Conservation (phyloP, 371 early-diverging fungal species). For the Saksenaea vasiformis region DNA sequence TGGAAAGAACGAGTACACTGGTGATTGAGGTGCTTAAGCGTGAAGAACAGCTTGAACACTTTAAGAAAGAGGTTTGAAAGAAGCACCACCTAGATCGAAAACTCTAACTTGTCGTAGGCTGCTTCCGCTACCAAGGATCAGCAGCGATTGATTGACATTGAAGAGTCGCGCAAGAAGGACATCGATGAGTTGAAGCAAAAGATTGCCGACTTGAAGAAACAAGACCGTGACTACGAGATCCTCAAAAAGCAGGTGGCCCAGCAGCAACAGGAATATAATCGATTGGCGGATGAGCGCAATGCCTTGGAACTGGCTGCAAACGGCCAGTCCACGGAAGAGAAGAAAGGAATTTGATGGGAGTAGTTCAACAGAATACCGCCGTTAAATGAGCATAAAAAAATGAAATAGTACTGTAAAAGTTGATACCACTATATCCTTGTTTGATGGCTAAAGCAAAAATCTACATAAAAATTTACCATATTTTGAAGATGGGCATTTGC, state of each 20-base stretch:
- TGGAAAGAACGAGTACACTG: slow-evolving; percentile 71
- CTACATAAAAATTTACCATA: too few relatives aligned
- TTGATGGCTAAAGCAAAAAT: too few relatives aligned
- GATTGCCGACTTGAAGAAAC: slow-evolving; percentile 53
- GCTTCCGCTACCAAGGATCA: slow-evolving; percentile 19
- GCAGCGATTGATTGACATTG: slow-evolving; percentile 27
- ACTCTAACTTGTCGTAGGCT: slow-evolving; percentile 9
- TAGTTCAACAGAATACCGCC: not conserved
- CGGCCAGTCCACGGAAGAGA: slow-evolving; percentile 10
- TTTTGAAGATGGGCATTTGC: too few relatives aligned
- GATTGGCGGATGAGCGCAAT: slow-evolving; percentile 72
- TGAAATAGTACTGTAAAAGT: not conserved
- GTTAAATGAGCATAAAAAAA: not conserved
- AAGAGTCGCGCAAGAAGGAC: slow-evolving; percentile 24
- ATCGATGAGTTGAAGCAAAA: slow-evolving; percentile 29
- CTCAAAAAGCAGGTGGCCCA: slow-evolving; percentile 78
- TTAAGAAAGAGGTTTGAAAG: slow-evolving; percentile 47
- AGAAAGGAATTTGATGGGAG: slow-evolving; percentile 19
- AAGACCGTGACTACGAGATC: slow-evolving; percentile 64
- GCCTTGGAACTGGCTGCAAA: slow-evolving; percentile 42
- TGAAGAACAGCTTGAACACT: slow-evolving; percentile 61
- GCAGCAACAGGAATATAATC: slow-evolving; percentile 69
- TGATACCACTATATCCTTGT: not conserved
- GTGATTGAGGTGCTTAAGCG: slow-evolving; percentile 63
- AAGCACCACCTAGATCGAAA: not conserved